Base-by-base conservation (phyloP, 495 filamentous ascomycete genomes). In the Daldinia decipiens region DNA sequence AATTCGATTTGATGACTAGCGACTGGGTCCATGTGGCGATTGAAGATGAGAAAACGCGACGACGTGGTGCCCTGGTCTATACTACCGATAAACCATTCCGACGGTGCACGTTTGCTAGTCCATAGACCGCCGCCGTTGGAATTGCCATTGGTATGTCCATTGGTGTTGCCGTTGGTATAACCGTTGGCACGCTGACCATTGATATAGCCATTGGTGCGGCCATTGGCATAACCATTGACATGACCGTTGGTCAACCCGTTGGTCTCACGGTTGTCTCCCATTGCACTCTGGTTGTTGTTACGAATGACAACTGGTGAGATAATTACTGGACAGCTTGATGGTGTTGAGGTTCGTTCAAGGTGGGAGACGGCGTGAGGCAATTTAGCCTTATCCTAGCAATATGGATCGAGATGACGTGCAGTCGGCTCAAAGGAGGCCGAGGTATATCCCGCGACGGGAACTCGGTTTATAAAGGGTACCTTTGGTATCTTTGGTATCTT, bases 41-140 rank as follows among this genome's bases (percentile, higher is more conserved):
- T 88, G 79, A 98, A 97, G 65, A 98, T 94, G 62, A 98, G 84
- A 77, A 97, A 97, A 15, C 95, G 89, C 34, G 95, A 93, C 71
- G 92, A 96, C 13, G 95, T 97, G 6, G 95, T 98, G 24, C 95
- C 95, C 75, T 95, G 92, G 76, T 98, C 95, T 75, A 98, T 95
- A 66, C 83, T 85, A 32, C 85, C 85, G 71, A 87, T 81, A 51
- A 86, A 87, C 75, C 78, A 80, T 53, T 68, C 77, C 9, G 52
- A 27, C 12, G 21, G 15, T 21, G 27, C 32, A 54, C 45, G 36
- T 45, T 39, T 59, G 15, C 50, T 50, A 2, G 56, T 56, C 51
- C 50, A 53, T 27, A 53, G 26, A 31, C n/a, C 57, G 17, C 43
- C 52, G 19, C 54, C 61, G 17, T 68, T 68, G 34, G 50, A 24